Conservation (phyloP, 2,329 filamentous ascomycete genomes). For the Microsporum ferrugineum region DNA sequence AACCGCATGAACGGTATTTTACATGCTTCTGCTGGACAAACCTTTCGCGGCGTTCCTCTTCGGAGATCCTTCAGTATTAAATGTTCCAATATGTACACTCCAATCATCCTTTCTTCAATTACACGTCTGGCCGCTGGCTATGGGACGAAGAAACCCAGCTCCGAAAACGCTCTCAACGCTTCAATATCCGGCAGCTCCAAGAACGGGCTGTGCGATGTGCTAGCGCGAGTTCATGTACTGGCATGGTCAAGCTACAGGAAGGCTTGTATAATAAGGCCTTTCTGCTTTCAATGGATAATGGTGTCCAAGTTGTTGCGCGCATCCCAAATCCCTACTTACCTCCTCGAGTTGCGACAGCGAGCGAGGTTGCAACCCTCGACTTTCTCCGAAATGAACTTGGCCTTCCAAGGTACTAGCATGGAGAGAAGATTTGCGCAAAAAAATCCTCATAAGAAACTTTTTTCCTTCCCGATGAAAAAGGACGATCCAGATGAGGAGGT, state of each 20-base stretch:
- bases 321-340: constrained; percentile 20
- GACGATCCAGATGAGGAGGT: too few relatives aligned
- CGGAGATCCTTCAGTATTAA: too few relatives aligned
- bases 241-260: constrained; percentile 22
- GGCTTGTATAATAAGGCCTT: constrained; percentile 22
- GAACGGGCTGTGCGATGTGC: neutral
- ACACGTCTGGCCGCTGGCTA: constrained; percentile 21
- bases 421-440: constrained; percentile 12
- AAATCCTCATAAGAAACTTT: too few relatives aligned
- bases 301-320: constrained; percentile 17
- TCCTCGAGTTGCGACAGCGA: constrained; percentile 22
- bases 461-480: too few relatives aligned
- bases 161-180: constrained; percentile 19
- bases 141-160: constrained; percentile 23
- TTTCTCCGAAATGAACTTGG: constrained; percentile 22
- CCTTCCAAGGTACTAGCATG: constrained; percentile 27
- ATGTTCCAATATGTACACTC: too few relatives aligned
- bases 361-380: constrained; percentile 31
- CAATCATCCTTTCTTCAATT: constrained; percentile 12
- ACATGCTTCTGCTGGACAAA: too few relatives aligned
- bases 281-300: constrained; percentile 17
- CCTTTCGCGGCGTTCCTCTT: too few relatives aligned
- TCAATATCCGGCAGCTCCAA: constrained; percentile 23
- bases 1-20: too few relatives aligned
- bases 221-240: neutral